Evolutionary conservation across 495 filamentous ascomycete genomes (phyloP).

Genomic region (Tuber magnatum): DNA sequence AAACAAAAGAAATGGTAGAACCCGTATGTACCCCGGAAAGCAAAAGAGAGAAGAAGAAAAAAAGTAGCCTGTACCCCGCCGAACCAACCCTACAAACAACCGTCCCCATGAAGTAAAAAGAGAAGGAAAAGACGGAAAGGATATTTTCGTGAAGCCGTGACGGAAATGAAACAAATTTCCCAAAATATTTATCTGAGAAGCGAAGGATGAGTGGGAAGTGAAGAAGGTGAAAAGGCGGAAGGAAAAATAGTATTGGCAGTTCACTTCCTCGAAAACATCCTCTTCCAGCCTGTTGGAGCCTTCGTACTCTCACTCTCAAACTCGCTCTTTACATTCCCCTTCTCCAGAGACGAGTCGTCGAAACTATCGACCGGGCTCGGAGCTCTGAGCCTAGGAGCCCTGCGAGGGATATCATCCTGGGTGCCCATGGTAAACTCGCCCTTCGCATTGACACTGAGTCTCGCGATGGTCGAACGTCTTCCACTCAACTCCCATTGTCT

Average conservation of each 20-base stretch:
- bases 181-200: slow-evolving; percentile 35
- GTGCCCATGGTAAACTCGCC: slow-evolving; percentile 25
- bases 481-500: slow-evolving; percentile 36
- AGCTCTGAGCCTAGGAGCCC: slow-evolving; percentile 6
- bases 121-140: slow-evolving; percentile 13
- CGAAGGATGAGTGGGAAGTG: slow-evolving; percentile 17
- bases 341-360: slow-evolving; percentile 20
- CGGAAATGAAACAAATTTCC: slow-evolving; percentile 15
- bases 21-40: slow-evolving; percentile 19
- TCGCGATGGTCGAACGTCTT: slow-evolving; percentile 31
- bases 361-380: slow-evolving; percentile 19
- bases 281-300: slow-evolving; percentile 17
- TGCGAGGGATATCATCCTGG: slow-evolving; percentile 11
- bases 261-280: slow-evolving; percentile 25
- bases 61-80: slow-evolving; percentile 12
- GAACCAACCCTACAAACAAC: slow-evolving; percentile 22
- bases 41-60: slow-evolving; percentile 10
- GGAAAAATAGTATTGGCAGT: not conserved
- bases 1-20: slow-evolving; percentile 17
- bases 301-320: slow-evolving; percentile 22
- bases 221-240: slow-evolving; percentile 3
- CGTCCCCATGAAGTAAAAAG: slow-evolving; percentile 25
- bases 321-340: slow-evolving; percentile 23
- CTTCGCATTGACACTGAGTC: slow-evolving; percentile 12
- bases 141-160: slow-evolving; percentile 8